phyloP scores from a whole-genome alignment of 805 yeast species.

The Yarrowia sp. region DNA sequence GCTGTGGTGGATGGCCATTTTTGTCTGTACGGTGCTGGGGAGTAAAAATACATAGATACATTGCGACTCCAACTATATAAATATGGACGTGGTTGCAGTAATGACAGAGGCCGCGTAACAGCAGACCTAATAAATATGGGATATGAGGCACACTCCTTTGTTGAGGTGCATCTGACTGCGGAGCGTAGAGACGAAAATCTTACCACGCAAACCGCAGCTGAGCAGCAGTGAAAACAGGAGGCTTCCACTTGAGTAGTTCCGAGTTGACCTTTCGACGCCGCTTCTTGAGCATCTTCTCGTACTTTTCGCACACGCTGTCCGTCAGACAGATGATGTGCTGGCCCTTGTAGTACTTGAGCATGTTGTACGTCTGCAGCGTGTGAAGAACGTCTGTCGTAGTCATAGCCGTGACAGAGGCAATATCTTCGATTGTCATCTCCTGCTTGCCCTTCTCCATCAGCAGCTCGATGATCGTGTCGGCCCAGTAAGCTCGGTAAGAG shows the following conservation, averaged over 20 bases:
- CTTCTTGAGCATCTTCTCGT: slow-evolving; percentile 67
- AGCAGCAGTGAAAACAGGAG: slow-evolving; percentile 91
- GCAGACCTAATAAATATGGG: not conserved
- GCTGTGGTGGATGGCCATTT: slow-evolving; percentile 16
- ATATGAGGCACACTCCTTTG: not conserved
- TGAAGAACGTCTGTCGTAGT: slow-evolving; percentile 94
- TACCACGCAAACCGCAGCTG: slow-evolving; percentile 96
- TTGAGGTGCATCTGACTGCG: no score
- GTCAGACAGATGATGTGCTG: slow-evolving; percentile 88
- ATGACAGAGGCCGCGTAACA: not conserved
- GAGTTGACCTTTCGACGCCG: slow-evolving; percentile 77
- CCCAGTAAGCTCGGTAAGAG: slow-evolving; percentile 95
- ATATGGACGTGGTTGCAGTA: not conserved
- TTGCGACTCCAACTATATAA: slow-evolving; percentile 10
- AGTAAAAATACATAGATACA: not conserved
- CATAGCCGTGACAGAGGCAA: slow-evolving; percentile 83
- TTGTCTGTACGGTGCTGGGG: no score
- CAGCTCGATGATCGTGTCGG: slow-evolving; percentile 77
- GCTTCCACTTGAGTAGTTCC: slow-evolving; percentile 76
- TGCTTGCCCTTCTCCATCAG: slow-evolving; percentile 65
- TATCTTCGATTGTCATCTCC: slow-evolving; percentile 81
- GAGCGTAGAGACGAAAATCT: not conserved
- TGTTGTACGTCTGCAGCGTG: slow-evolving; percentile 86
- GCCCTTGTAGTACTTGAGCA: slow-evolving; percentile 89
- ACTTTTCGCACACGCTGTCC: slow-evolving; percentile 73